A percentile compares a stretch with the other conserved stretches of the same genome.
phyloP scores from a whole-genome alignment of 2,329 filamentous ascomycete genomes.

The Diaporthe vexans region DNA sequence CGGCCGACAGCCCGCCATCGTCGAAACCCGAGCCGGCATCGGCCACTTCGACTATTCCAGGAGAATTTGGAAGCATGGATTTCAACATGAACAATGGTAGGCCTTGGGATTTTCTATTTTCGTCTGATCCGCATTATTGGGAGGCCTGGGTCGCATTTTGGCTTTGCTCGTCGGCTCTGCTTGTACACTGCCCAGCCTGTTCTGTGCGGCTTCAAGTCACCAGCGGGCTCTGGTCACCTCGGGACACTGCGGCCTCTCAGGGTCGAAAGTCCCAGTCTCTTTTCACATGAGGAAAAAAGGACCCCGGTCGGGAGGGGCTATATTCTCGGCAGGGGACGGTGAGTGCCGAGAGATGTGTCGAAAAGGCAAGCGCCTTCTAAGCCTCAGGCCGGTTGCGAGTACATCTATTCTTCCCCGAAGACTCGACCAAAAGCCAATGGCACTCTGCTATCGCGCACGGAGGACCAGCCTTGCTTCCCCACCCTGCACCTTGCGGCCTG shows the following conservation, averaged over 20 bases:
- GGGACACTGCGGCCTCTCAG: not conserved
- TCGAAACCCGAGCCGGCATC: constrained; percentile 53
- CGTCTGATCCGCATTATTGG: not conserved
- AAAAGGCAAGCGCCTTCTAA: constrained; percentile 35
- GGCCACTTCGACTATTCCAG: constrained; percentile 56
- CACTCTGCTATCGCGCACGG: constrained; percentile 27
- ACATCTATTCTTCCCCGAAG: not conserved
- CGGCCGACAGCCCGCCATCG: constrained; percentile 54
- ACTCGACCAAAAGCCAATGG: constrained; percentile 18
- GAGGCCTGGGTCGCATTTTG: not conserved
- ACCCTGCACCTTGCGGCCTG: constrained; percentile 37
- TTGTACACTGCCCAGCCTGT: not conserved
- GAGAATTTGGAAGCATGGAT: constrained; percentile 62
- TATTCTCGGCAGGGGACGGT: constrained; percentile 11
- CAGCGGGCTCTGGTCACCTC: not conserved
- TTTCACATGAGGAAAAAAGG: too few relatives aligned
- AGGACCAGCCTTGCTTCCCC: constrained; percentile 37
- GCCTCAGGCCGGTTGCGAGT: constrained; percentile 16
- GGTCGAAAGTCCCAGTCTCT: not conserved
- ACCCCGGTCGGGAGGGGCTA: not conserved
- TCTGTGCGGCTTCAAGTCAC: not conserved
- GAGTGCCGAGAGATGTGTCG: constrained; percentile 18
- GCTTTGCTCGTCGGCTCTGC: not conserved
- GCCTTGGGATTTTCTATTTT: constrained; percentile 28
- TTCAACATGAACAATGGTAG: constrained; percentile 52